A percentile compares a stretch with the other conserved stretches of the same genome.
phyloP scores from a whole-genome alignment of 169 alveolate species.

The Cryptosporidium tyzzeri region DNA sequence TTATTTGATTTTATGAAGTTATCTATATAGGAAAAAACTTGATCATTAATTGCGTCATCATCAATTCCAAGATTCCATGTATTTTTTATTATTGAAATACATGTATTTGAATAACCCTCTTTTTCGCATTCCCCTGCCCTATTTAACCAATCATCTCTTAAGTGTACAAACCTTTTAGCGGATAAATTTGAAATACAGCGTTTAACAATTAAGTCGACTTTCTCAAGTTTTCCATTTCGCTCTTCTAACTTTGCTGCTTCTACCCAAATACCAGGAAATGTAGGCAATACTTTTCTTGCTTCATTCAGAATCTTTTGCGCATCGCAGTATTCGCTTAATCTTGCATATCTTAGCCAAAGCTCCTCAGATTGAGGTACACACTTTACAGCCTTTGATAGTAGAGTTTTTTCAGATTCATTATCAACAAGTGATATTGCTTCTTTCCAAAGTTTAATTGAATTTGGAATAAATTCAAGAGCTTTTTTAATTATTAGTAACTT shows the following conservation, averaged over 20 bases:
- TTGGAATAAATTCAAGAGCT: slow-evolving; percentile 97
- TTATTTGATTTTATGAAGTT: slow-evolving; percentile 84
- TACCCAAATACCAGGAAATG: slow-evolving; percentile 95
- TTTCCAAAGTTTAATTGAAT: slow-evolving; percentile 97
- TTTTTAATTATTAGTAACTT: slow-evolving; percentile 91
- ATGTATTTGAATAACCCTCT: slow-evolving; percentile 86
- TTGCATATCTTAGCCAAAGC: slow-evolving; percentile 98
- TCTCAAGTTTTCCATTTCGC: slow-evolving; percentile 86
- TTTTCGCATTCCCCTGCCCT: slow-evolving; percentile 93
- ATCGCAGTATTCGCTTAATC: slow-evolving; percentile 95
- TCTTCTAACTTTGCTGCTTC: slow-evolving; percentile 98
- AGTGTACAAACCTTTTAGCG: slow-evolving; percentile 86
- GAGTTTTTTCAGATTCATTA: slow-evolving; percentile 92
- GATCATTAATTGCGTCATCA: slow-evolving; percentile 83
- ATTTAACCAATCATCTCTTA: slow-evolving; percentile 91
- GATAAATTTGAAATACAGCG: slow-evolving; percentile 89
- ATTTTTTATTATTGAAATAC: slow-evolving; percentile 89
- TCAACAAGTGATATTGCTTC: slow-evolving; percentile 95
- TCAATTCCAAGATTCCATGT: slow-evolving; percentile 83
- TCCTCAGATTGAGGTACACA: slow-evolving; percentile 97
- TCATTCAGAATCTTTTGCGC: slow-evolving; percentile 96
- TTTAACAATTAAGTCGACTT: slow-evolving; percentile 85
- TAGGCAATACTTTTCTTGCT: slow-evolving; percentile 97
- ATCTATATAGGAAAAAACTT: slow-evolving; percentile 87
- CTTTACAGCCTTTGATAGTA: slow-evolving; percentile 97